Conservation (phyloP, 306 rosid genomes). For the Acacia melanoxylon region DNA sequence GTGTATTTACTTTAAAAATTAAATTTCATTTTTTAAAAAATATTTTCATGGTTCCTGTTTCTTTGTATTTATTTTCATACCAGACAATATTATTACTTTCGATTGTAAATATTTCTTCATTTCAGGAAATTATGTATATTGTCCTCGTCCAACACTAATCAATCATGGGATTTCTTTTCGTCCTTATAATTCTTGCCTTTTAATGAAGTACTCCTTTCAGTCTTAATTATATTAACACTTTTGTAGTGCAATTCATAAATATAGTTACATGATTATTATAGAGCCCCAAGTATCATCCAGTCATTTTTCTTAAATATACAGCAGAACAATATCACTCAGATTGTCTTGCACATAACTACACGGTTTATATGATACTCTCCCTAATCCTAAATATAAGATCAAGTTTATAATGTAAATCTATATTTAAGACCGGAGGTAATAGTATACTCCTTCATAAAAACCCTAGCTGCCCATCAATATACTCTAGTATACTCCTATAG, state of each 20-base stretch:
- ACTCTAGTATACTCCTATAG: too few species aligned
- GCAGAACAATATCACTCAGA: neutral
- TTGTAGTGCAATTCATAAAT: neutral
- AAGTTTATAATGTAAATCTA: too few species aligned
- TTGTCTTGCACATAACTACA: too few species aligned
- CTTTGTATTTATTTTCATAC: neutral
- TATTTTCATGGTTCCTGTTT: neutral
- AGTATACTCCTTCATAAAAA: too few species aligned
- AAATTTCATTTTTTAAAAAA: too few species aligned
- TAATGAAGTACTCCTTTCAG: neutral
- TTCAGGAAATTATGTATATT: neutral
- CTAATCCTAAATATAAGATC: too few species aligned
- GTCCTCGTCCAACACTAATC: neutral
- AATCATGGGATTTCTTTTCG: neutral
- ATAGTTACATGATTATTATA: neutral
- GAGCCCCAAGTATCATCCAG: neutral
- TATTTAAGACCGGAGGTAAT: too few species aligned
- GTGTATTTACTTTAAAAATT: too few species aligned
- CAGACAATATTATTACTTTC: neutral
- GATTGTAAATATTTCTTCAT: too few species aligned
- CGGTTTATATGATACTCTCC: too few species aligned
- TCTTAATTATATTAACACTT: too few species aligned
- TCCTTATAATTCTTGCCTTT: constrained; percentile 19
- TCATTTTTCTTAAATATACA: neutral
- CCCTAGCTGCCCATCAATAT: too few species aligned